Conservation (phyloP, 495 filamentous ascomycete genomes). For the Penicillium arizonense region DNA sequence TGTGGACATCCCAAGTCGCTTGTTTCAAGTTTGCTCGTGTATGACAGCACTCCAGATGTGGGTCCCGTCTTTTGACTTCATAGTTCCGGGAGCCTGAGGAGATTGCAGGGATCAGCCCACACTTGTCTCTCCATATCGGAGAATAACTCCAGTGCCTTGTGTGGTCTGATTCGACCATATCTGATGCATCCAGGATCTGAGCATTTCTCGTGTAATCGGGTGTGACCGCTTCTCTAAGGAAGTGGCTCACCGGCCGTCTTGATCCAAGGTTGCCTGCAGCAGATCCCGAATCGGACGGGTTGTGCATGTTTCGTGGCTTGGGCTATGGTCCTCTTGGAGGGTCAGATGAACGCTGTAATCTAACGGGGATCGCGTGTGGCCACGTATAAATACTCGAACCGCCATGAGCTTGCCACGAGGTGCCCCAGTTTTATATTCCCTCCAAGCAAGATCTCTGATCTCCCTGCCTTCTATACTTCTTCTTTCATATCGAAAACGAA, state of each 20-base stretch:
- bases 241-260: neutral
- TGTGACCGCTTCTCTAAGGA: conserved; percentile 7
- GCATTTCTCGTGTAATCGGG: conserved; percentile 5
- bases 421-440: conserved; percentile 10
- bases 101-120: conserved; percentile 28
- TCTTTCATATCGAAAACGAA: neutral
- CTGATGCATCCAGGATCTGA: neutral
- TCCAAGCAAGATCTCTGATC: conserved; percentile 1
- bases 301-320: conserved; percentile 2
- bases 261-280: neutral
- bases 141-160: neutral
- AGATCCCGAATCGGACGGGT: conserved; percentile 3
- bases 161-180: conserved; percentile 18
- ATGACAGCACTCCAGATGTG: neutral
- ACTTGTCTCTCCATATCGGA: conserved; percentile 10
- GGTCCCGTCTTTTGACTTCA: no score
- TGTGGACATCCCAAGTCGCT: conserved; percentile 3
- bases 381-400: conserved; percentile 16
- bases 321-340: neutral
- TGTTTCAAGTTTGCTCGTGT: conserved; percentile 5
- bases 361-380: neutral
- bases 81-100: conserved; percentile 1
- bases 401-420: conserved; percentile 19
- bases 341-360: neutral
- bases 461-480: neutral